Percentiles rank a stretch among this genome's conserved stretches.
phyloP scores from a whole-genome alignment of 2,329 filamentous ascomycete species.

The Herpomyces periplanetae region DNA sequence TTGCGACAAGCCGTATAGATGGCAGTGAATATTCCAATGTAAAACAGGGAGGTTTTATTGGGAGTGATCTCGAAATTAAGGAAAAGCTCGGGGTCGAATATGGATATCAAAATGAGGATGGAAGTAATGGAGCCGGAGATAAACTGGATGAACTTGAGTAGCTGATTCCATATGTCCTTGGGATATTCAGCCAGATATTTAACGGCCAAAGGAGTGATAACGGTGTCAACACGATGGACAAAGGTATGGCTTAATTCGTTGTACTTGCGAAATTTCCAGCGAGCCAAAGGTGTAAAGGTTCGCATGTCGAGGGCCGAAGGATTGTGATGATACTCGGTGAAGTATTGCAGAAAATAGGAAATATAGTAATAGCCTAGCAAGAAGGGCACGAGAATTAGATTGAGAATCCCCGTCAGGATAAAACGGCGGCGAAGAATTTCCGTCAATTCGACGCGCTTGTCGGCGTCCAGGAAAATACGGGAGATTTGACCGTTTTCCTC shows the following conservation, averaged over 20 bases:
- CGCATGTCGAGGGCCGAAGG: slow-evolving; percentile 51
- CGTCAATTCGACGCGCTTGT: slow-evolving; percentile 37
- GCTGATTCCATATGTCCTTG: slow-evolving; percentile 59
- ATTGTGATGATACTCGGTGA: slow-evolving; percentile 87
- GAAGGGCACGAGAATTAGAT: slow-evolving; percentile 50
- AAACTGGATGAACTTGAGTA: slow-evolving; percentile 51
- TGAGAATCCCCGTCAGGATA: slow-evolving; percentile 43
- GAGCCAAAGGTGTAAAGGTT: slow-evolving; percentile 61
- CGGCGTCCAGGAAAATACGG: slow-evolving; percentile 45
- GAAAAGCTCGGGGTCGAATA: slow-evolving; percentile 70
- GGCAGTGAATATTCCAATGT: slow-evolving; percentile 39
- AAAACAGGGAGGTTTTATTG: slow-evolving; percentile 62
- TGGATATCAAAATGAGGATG: slow-evolving; percentile 38
- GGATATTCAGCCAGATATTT: slow-evolving; percentile 85
- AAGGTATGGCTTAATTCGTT: slow-evolving; percentile 85
- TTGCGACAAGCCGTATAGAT: slow-evolving; percentile 52
- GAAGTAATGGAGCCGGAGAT: slow-evolving; percentile 51
- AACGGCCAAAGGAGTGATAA: slow-evolving; percentile 74
- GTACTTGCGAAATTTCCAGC: slow-evolving; percentile 96
- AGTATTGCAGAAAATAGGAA: slow-evolving; percentile 75
- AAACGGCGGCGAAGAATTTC: slow-evolving; percentile 37
- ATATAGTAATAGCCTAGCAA: slow-evolving; percentile 52
- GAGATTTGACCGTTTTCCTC: slow-evolving; percentile 53
- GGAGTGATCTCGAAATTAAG: slow-evolving; percentile 63
- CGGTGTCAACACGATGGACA: slow-evolving; percentile 46